These are phyloP conservation scores for Phellinidium pouzarii DNA, from an alignment of 1,284 basidiomycete genomes.

Conservation along the genomic window DNA sequence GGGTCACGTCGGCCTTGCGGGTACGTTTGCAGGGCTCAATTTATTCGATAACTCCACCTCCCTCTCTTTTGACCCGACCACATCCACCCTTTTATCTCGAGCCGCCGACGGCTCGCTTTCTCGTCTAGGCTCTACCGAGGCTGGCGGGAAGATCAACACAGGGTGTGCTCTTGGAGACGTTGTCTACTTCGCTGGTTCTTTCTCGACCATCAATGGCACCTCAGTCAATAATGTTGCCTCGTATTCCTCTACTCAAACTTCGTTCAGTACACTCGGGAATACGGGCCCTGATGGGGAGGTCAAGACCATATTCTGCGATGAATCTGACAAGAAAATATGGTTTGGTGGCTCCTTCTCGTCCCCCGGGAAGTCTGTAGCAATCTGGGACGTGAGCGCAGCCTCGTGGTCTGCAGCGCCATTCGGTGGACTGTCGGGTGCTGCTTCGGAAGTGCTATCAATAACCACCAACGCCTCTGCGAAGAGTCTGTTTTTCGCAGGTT, in stretches of 20 bases:
- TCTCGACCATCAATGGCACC: constrained; percentile 56
- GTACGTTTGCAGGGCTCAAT: constrained; percentile 81
- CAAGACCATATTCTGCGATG: constrained; percentile 78
- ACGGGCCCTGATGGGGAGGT: constrained; percentile 68
- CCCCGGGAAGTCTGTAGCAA: constrained; percentile 66
- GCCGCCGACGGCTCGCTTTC: constrained; percentile 55
- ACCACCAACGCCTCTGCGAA: constrained; percentile 62
- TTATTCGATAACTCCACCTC: constrained; percentile 56
- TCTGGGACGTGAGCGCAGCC: constrained; percentile 62
- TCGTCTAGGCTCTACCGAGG: constrained; percentile 60
- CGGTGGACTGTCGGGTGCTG: constrained; percentile 70
- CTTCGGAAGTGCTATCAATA: constrained; percentile 70
- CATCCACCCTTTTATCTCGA: constrained; percentile 66
- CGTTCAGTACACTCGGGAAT: constrained; percentile 56
- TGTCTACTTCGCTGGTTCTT: constrained; percentile 74
- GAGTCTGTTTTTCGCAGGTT: constrained; percentile 83
- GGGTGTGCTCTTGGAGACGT: constrained; percentile 57
- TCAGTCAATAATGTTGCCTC: constrained; percentile 64
- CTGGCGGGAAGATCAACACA: constrained; percentile 59
- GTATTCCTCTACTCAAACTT: constrained; percentile 53
- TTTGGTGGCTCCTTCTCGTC: constrained; percentile 78
- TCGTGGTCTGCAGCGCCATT: constrained; percentile 79
- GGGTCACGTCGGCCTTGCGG: constrained; percentile 83
- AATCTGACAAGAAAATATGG: constrained; percentile 68
- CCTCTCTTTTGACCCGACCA: constrained; percentile 57